Evolutionary conservation across 2,329 filamentous ascomycete species (phyloP), one percentile per base, ranked within the genome.

Genomic region (Exophiala lecanii-corni): DNA sequence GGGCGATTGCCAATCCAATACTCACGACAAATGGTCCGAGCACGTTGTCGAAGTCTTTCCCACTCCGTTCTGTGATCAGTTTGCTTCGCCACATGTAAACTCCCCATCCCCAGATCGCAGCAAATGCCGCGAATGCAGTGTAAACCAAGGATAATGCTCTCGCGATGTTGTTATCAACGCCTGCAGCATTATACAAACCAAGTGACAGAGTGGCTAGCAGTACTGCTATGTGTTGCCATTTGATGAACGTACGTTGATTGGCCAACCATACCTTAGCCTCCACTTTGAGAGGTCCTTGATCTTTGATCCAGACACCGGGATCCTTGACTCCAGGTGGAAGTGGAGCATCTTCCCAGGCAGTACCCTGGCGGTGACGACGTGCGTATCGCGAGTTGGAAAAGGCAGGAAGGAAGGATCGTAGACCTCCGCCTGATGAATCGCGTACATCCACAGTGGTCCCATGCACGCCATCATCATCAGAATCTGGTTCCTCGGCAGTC

Each of bases 181-280:
- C 86, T 0, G 89, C 89, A 0, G 91, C 88, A 56, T 94, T 91
- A 69, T 91, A 96, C 19, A 98, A 70, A 16, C 84, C 86, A 9
- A 98, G 71, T 0, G 87, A 86, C 20, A 98, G 69, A 16, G 83
- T 82, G 26, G 89, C 89, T 17, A 98, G 80, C 10, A 98, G 74
- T 36, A 98, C 80, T 49, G 81, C 84, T 58, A 98, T 89, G 64
- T 97, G 89, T 71, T 97, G 87, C 92, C 92, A 98, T 66, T 96
- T 97, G 65, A 98, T 83, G 62, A 96, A 98, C 0, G 92, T 98
- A 49, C 92, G 84, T 69, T 98, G 91, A 66, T 98, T 98, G 41
- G 92, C 92, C 44, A 98, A 82, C 91, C 92, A 98, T 20, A 98
- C 91, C 68, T 98, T 98, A 49, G 88, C 89, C 69, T 98, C 92